phyloP scores from a whole-genome alignment of 768 basidiomycete species.

The Ephemerocybe angulata region DNA sequence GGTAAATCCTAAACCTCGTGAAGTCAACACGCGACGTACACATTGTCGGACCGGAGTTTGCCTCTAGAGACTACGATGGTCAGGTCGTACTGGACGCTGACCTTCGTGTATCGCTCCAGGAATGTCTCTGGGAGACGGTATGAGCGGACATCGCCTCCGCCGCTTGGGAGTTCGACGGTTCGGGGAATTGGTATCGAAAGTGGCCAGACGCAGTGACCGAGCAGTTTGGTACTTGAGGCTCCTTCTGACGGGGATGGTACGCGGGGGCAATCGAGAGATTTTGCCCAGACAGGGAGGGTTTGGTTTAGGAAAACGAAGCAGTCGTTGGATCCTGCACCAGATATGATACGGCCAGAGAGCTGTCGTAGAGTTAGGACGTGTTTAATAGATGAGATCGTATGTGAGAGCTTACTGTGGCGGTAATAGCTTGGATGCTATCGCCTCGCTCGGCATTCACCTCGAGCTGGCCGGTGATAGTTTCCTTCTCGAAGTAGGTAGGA shows the following conservation, averaged over 20 bases:
- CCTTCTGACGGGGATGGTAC: slow-evolving; percentile 37
- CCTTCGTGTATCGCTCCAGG: slow-evolving; percentile 44
- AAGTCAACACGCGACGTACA: slow-evolving; percentile 27
- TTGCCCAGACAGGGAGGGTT: slow-evolving; percentile 46
- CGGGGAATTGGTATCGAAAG: slow-evolving; percentile 45
- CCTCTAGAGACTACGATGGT: slow-evolving; percentile 43
- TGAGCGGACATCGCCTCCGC: slow-evolving; percentile 33
- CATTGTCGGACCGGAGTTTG: slow-evolving; percentile 45
- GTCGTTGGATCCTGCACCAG: slow-evolving; percentile 42
- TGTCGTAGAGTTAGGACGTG: slow-evolving; percentile 13
- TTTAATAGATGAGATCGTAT: neutral
- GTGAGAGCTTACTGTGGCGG: slow-evolving; percentile 37
- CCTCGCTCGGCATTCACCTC: slow-evolving; percentile 47
- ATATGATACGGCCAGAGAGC: slow-evolving; percentile 52
- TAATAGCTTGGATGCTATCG: slow-evolving; percentile 49
- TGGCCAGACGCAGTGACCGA: slow-evolving; percentile 46
- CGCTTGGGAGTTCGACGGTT: slow-evolving; percentile 37
- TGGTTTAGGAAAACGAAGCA: slow-evolving; percentile 43
- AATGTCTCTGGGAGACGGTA: slow-evolving; percentile 52
- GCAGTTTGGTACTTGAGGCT: slow-evolving; percentile 38
- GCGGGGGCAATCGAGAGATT: slow-evolving; percentile 36
- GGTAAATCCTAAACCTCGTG: neutral
- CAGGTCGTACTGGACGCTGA: slow-evolving; percentile 51
- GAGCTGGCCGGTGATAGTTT: slow-evolving; percentile 45
- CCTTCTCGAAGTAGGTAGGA: slow-evolving; percentile 53